These are phyloP conservation scores for Fraxinus velutina DNA, from an alignment of 305 asterid species.

Conservation along the genomic window DNA sequence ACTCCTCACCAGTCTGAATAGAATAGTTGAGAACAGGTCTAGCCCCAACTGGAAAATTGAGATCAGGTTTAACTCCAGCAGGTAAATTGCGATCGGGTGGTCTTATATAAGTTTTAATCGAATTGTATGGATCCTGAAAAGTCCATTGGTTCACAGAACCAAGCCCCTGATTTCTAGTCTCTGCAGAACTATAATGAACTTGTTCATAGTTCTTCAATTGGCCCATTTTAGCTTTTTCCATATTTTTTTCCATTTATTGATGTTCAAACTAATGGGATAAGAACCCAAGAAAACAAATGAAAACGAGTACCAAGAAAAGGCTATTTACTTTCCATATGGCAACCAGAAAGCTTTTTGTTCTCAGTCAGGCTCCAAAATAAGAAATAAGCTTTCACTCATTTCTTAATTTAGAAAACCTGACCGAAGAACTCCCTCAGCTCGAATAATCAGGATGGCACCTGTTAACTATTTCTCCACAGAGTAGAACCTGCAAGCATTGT, in stretches of 20 bases:
- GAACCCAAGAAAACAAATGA: neutral
- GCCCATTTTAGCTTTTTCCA: constrained; percentile 46
- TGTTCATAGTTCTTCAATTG: constrained; percentile 53
- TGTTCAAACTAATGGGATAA: constrained; percentile 13
- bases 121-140: constrained; percentile 61
- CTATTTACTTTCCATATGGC: constrained; percentile 7
- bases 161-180: constrained; percentile 51
- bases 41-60: constrained; percentile 41
- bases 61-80: constrained; percentile 58
- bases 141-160: constrained; percentile 56
- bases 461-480: constrained; percentile 18
- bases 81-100: constrained; percentile 47
- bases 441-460: constrained; percentile 7
- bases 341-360: constrained; percentile 23
- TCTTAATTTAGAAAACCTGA: constrained; percentile 26
- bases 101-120: constrained; percentile 46
- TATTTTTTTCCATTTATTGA: constrained; percentile 50
- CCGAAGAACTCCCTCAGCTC: constrained; percentile 28
- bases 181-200: constrained; percentile 45
- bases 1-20: constrained; percentile 93
- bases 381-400: constrained; percentile 36
- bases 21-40: constrained; percentile 78
- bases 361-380: constrained; percentile 47
- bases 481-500: constrained; percentile 31
- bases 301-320: constrained; percentile 10